Evolutionary conservation across 2,329 filamentous ascomycete species (phyloP), one percentile per base, ranked within the genome.

Genomic region (Trichoderma koningiopsis): DNA sequence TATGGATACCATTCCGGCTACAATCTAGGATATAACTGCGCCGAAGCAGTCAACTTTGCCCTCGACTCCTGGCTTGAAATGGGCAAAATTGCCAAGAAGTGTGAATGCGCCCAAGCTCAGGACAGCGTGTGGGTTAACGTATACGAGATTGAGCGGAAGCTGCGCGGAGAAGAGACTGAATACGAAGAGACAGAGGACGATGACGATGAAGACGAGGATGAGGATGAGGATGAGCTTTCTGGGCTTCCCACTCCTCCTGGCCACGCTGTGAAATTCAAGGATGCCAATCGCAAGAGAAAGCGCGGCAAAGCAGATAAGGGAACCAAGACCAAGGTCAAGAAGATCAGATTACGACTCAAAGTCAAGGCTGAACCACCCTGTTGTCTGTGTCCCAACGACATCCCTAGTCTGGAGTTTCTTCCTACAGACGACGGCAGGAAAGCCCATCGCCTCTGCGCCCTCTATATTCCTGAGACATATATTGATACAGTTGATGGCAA

Each of bases 41-140:
- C 96, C 33, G 96, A 99, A 78, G 97, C 96, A 8, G 96, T 99
- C 82, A 99, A 99, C 78, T 99, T 99, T 79, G 96, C 95, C 5
- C 90, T 97, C 10, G 94, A 97, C 73, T 91, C 93, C 35, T 99
- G 96, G 96, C 83, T 99, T 57, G 91, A 96, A 62, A 97, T 96
- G 84, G 96, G 94, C 27, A 93, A 94, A 75, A 94, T 97, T 74
- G 96, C 96, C 19, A 97, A 97, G 81, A 96, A 96, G 79, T 99
- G 96, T 80, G 91, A 98, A 76, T 99, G 96, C 77, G 94, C 96
- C 75, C 88, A 96, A 70, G 94, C 97, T 73, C 90, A 96, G 70
- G 96, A 99, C 83, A 98, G 95, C 76, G 96, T 99, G 4, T 99
- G 96, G 94, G 94, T 99, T 65, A 94, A 99, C 77, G 94, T 98